Evolutionary conservation across 371 early-diverging fungal genomes (phyloP).

Genomic region (Mortierella sp.): DNA sequence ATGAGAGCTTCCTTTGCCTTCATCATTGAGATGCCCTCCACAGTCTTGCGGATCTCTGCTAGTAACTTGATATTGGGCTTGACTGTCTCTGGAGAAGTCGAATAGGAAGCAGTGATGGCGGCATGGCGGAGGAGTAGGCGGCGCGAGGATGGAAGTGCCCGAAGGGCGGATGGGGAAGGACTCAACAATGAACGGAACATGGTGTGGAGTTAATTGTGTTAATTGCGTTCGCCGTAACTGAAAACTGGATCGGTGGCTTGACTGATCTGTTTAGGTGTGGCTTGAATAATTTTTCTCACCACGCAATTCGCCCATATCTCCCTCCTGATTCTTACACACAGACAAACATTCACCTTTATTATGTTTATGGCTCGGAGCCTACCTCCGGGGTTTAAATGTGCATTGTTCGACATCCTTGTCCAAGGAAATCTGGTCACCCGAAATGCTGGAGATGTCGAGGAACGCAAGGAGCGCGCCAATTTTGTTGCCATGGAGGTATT

Average conservation of each 20-base stretch:
- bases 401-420: no score
- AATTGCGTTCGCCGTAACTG: not conserved
- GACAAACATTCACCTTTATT: no score
- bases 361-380: no score
- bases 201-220: slow-evolving; percentile 3
- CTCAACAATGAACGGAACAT: slow-evolving; percentile 44
- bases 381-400: no score
- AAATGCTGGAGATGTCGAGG: no score
- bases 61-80: slow-evolving; percentile 82
- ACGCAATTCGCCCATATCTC: no score
- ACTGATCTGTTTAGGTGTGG: not conserved
- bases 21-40: slow-evolving; percentile 73
- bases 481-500: no score
- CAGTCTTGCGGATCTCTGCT: slow-evolving; percentile 83
- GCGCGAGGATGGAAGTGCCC: slow-evolving; percentile 10
- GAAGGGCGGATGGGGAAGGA: slow-evolving; percentile 18
- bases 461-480: no score
- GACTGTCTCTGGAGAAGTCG: slow-evolving; percentile 37
- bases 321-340: no score
- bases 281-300: no score
- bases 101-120: slow-evolving; percentile 11
- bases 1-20: slow-evolving; percentile 91
- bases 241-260: not conserved
- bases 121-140: slow-evolving; percentile 27
- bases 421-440: no score